phyloP scores from a whole-genome alignment of 1,284 basidiomycete genomes.

The Hemileia vastatrix region DNA sequence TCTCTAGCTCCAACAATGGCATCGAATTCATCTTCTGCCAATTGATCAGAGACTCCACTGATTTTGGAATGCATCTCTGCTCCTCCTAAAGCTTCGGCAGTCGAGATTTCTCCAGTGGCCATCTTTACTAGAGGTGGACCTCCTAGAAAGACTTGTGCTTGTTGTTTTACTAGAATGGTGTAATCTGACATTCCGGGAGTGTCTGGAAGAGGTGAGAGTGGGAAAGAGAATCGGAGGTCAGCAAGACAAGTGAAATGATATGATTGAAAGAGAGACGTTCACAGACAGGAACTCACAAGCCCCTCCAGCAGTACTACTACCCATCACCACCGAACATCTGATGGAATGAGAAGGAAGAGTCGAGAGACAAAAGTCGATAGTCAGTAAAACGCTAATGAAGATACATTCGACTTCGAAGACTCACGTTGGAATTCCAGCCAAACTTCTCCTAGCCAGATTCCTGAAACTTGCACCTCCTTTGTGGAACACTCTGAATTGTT shows the following conservation, averaged over 20 bases:
- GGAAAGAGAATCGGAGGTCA: neutral
- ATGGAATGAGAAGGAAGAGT: no score
- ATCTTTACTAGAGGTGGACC: neutral
- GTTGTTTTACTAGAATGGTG: neutral
- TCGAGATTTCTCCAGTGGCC: neutral
- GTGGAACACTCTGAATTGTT: constrained; percentile 5
- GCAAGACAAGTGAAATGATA: no score
- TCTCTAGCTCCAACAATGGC: neutral
- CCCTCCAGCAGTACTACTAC: neutral
- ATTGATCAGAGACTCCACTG: neutral
- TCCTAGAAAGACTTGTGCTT: neutral
- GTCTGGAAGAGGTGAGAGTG: neutral
- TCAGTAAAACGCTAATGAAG: no score
- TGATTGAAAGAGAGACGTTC: no score
- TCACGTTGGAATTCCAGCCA: neutral
- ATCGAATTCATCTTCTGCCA: neutral
- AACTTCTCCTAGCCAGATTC: neutral
- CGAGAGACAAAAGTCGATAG: no score
- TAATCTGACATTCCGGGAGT: neutral
- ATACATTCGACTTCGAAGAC: no score
- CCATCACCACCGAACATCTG: neutral
- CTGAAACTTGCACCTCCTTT: neutral
- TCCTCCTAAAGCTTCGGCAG: neutral
- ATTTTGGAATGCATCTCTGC: neutral
- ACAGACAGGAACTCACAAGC: no score